Base-by-base conservation (phyloP, 257 asterid genomes). In the Jasminum sambac region DNA sequence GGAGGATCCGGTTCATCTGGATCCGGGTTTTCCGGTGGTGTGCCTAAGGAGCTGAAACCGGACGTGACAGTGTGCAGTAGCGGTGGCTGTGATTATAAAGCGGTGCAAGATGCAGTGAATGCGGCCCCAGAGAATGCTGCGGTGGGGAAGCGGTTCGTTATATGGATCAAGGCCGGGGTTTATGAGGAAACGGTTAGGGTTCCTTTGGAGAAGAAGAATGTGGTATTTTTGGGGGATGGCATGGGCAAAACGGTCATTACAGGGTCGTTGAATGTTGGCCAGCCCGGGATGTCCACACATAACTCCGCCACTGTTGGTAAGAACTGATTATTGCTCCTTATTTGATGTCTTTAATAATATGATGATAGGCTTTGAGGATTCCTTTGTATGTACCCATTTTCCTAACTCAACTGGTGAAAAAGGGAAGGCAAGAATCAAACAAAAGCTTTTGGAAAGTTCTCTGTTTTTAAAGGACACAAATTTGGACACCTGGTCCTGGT, bases 121-220 rank as follows among this genome's bases (percentile, higher is more conserved):
- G 83, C 80, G 0, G 85, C 79, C 1, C 87, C 89, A 4, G 76
- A 76, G 8, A 63, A 74, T 1, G 46, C 61, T 79, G 44, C 75
- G 39, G 24, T 37, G 46, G 76, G 74, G 0, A 60, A 79, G 36
- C 73, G 84, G 79, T 87, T 83, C 75, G 96, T 87, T 79, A 87
- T 89, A 63, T 25, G 78, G 81, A 84, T 89, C 63, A 82, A 67
- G 73, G 73, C 76, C 26, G 96, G 93, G 37, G 74, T 85, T 70
- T 89, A 89, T 19, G 84, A 85, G 67, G 96, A 89, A 64, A 87
- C 76, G 50, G 88, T 87, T 77, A 76, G 86, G 83, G 85, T 89
- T 14, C 76, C 83, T 1, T 46, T 87, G 74, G 84, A 85, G 84
- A 89, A 89, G 79, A 87, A 38, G 83, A 85, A 89, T 36, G 82